These are phyloP conservation scores for Triangularia setosa DNA, from an alignment of 2,329 filamentous ascomycete species.

Conservation along the genomic window DNA sequence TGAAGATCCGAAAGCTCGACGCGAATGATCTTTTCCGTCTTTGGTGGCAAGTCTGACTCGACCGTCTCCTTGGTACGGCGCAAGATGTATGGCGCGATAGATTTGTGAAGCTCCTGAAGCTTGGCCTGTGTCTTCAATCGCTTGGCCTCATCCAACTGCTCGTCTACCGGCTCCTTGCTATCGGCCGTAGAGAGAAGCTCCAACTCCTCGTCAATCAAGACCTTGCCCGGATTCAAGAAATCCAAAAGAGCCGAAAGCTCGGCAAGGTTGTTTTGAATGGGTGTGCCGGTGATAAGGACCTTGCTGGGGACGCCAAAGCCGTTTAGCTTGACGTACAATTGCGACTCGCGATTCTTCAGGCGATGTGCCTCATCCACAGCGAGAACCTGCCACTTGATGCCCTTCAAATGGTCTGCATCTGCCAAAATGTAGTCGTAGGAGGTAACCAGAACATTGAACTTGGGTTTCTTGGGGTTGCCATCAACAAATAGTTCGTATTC, in stretches of 20 bases:
- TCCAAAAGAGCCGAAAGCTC: slow-evolving; percentile 91
- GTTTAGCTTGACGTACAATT: slow-evolving; percentile 80
- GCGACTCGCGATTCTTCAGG: slow-evolving; percentile 92
- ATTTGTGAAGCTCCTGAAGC: slow-evolving; percentile 76
- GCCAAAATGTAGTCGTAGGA: slow-evolving; percentile 95
- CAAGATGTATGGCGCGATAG: slow-evolving; percentile 91
- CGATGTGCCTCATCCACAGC: slow-evolving; percentile 96
- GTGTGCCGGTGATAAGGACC: slow-evolving; percentile 91
- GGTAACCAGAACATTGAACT: slow-evolving; percentile 96
- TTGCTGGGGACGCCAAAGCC: slow-evolving; percentile 86
- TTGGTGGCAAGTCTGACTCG: slow-evolving; percentile 91
- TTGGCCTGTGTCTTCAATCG: slow-evolving; percentile 81
- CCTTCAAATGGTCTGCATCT: slow-evolving; percentile 77
- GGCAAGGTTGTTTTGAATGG: slow-evolving; percentile 93
- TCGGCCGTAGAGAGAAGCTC: slow-evolving; percentile 61
- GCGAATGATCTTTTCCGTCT: slow-evolving; percentile 98
- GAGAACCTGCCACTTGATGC: slow-evolving; percentile 96
- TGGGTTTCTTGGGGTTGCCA: slow-evolving; percentile 80
- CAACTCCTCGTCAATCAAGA: slow-evolving; percentile 86
- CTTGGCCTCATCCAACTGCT: slow-evolving; percentile 34
- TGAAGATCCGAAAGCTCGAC: slow-evolving; percentile 96
- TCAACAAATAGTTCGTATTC: slow-evolving; percentile 87
- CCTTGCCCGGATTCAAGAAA: slow-evolving; percentile 92
- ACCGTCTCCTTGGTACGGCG: slow-evolving; percentile 96
- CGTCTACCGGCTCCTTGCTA: slow-evolving; percentile 28